Evolutionary conservation across 169 alveolate species (phyloP).

Genomic region (Eimeria maxima): DNA sequence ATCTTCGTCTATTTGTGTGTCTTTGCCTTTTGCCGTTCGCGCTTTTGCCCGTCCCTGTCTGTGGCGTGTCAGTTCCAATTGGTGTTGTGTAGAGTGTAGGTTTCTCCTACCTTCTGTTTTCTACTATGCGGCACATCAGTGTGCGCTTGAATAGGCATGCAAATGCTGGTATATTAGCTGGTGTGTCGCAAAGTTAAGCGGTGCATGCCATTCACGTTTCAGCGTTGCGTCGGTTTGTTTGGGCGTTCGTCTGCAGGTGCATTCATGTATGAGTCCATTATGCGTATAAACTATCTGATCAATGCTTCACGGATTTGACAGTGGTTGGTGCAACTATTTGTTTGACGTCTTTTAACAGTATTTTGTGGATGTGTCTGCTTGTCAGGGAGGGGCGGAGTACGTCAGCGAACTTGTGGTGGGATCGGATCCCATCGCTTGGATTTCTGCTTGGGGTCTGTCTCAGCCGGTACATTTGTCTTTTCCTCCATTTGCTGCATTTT

Average conservation of each 20-base stretch:
- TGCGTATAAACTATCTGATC: neutral
- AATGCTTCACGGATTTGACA: neutral
- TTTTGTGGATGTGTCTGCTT: neutral
- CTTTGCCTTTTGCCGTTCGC: neutral
- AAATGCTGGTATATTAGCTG: no score
- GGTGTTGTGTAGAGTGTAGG: neutral
- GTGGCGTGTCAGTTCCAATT: neutral
- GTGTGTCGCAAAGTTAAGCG: no score
- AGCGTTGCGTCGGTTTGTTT: no score
- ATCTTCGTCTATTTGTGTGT: neutral
- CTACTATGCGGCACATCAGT: neutral
- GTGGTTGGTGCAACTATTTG: no score
- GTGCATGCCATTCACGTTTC: no score
- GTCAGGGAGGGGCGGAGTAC: conserved; percentile 79
- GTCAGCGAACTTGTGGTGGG: conserved; percentile 62
- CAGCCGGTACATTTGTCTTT: conserved; percentile 26
- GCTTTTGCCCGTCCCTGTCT: neutral
- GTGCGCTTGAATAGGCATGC: no score
- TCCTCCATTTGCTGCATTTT: conserved; percentile 66
- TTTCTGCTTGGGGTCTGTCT: neutral
- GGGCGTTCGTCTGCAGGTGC: no score
- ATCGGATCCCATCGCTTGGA: conserved; percentile 65
- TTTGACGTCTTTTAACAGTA: neutral
- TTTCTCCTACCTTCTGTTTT: neutral
- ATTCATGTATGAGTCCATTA: no score